phyloP scores from a whole-genome alignment of 1,284 basidiomycete genomes.

The Tetrapyrgos nigripes region DNA sequence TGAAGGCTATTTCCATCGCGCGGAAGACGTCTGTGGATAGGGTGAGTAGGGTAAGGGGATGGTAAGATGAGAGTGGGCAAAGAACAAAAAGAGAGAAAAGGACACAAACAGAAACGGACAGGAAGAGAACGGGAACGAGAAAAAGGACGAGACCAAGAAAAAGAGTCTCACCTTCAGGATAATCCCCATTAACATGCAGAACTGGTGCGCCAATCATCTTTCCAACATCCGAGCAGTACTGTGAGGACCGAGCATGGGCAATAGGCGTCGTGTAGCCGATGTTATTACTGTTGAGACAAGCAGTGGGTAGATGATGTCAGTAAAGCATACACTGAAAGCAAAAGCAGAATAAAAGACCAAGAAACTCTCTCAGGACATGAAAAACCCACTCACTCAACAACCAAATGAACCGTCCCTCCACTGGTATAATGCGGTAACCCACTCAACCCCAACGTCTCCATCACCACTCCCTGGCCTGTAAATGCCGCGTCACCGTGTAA shows the following conservation, averaged over 20 bases:
- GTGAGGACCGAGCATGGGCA: slow-evolving; percentile 79
- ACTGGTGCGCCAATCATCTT: slow-evolving; percentile 92
- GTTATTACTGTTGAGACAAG: slow-evolving; percentile 54
- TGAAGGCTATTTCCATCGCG: slow-evolving; percentile 82
- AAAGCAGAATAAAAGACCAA: too few species aligned
- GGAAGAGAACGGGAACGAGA: too few species aligned
- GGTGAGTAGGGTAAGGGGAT: neutral
- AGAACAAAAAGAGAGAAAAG: slow-evolving; percentile 6
- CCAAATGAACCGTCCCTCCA: slow-evolving; percentile 87
- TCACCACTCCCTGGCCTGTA: slow-evolving; percentile 89
- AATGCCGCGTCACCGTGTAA: slow-evolving; percentile 92
- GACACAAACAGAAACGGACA: too few species aligned
- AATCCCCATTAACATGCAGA: slow-evolving; percentile 91
- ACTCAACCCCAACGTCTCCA: slow-evolving; percentile 85
- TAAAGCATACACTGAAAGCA: too few species aligned
- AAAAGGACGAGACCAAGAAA: too few species aligned
- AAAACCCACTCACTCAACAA: slow-evolving; percentile 84
- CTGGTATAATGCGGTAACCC: slow-evolving; percentile 89
- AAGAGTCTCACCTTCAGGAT: slow-evolving; percentile 74
- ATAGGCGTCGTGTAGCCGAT: slow-evolving; percentile 93
- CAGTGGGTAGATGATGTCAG: too few species aligned
- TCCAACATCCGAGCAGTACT: slow-evolving; percentile 89
- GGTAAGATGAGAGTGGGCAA: neutral
- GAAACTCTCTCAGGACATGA: neutral
- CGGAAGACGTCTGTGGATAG: slow-evolving; percentile 68